These are phyloP conservation scores for Phytophthora sansomeana DNA, from an alignment of 352 stramenopile species.

Conservation along the genomic window DNA sequence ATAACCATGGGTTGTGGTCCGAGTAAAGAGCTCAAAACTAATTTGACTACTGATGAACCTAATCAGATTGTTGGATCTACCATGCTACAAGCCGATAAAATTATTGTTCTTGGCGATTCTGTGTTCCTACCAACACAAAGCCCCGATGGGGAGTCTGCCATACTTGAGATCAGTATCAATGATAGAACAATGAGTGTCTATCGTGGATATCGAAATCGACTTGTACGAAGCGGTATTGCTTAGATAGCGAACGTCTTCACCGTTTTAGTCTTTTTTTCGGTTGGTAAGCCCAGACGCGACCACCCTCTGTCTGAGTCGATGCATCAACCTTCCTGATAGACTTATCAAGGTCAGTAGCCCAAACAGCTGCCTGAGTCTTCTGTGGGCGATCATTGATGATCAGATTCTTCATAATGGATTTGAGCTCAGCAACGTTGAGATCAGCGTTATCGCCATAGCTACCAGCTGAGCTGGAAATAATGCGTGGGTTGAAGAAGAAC, in stretches of 20 bases:
- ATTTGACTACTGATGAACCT: constrained; percentile 12
- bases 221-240: not conserved
- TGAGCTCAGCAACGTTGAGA: no score
- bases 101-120: constrained; percentile 6
- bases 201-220: not conserved
- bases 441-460: no score
- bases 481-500: constrained; percentile 1
- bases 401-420: no score
- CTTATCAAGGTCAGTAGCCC: no score
- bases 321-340: constrained; percentile 2
- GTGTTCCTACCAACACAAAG: no score
- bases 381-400: no score
- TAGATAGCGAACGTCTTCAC: not conserved
- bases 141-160: not conserved
- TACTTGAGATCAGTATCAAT: no score
- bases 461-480: no score
- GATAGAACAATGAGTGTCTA: not conserved
- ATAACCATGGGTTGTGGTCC: no score
- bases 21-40: no score
- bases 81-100: constrained; percentile 12
- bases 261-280: not conserved
- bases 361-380: no score
- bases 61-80: constrained; percentile 13
- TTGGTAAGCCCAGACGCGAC: no score
- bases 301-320: not conserved